Conservation (phyloP, 257 asterid species). For the Gentiana macrophylla region DNA sequence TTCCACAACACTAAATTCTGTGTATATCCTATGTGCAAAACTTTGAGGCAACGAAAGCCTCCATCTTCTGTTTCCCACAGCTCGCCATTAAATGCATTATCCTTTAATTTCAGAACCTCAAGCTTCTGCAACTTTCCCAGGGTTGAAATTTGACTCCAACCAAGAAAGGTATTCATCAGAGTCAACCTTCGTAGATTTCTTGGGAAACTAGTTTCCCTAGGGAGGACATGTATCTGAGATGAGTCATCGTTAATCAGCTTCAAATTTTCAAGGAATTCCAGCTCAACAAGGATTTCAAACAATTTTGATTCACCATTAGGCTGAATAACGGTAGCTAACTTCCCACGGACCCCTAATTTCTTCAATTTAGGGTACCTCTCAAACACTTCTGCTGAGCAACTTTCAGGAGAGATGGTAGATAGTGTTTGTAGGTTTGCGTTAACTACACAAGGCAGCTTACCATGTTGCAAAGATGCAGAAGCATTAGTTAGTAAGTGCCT, state of each 20-base stretch:
- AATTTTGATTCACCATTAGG: slow-evolving; percentile 15
- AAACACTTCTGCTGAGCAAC: slow-evolving; percentile 41
- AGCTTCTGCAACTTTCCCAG: slow-evolving; percentile 6
- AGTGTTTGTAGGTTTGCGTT: slow-evolving; percentile 39
- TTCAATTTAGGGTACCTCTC: slow-evolving; percentile 31
- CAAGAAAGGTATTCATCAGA: slow-evolving; percentile 5
- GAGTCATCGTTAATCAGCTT: slow-evolving; percentile 33
- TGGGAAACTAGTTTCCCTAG: slow-evolving; percentile 4
- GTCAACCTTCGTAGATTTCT: slow-evolving; percentile 9
- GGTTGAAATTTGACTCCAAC: slow-evolving; percentile 7
- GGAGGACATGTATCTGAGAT: neutral
- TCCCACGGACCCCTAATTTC: slow-evolving; percentile 38
- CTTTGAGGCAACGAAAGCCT: slow-evolving; percentile 11
- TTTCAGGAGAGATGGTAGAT: slow-evolving; percentile 41
- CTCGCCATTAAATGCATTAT: slow-evolving; percentile 10
- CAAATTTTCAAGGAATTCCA: slow-evolving; percentile 30
- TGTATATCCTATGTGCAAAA: slow-evolving; percentile 10
- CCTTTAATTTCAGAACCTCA: slow-evolving; percentile 14
- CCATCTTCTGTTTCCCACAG: slow-evolving; percentile 7
- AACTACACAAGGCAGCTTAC: slow-evolving; percentile 14
- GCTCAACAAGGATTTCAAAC: slow-evolving; percentile 29
- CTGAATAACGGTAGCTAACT: slow-evolving; percentile 22
- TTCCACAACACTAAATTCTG: slow-evolving; percentile 8
- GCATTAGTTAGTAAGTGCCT: slow-evolving; percentile 12
- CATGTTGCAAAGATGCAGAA: slow-evolving; percentile 14